Base-by-base conservation (phyloP, 257 asterid species). In the Jacaranda copaia region DNA sequence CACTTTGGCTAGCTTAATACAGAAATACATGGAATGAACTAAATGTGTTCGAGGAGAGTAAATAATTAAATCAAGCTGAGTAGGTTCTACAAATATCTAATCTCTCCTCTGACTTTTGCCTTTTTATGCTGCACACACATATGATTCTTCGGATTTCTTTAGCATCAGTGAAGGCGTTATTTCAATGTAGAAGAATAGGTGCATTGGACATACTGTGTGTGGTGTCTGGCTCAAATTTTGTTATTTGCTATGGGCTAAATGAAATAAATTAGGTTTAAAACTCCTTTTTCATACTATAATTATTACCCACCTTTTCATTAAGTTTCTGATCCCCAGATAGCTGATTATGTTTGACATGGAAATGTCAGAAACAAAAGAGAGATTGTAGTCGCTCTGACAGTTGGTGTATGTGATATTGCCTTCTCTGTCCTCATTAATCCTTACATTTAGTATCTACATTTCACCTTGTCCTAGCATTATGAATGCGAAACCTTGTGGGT, bases 361-460 rank as follows among this genome's bases (percentile, higher is more conserved):
- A n/a, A n/a, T n/a, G n/a, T n/a, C n/a, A n/a, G n/a, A n/a, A n/a
- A n/a, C n/a, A n/a, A n/a, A n/a, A n/a, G n/a, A n/a, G n/a, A n/a
- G n/a, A n/a, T n/a, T n/a, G n/a, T n/a, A n/a, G 36, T 3, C 51
- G 45, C 14, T 60, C 40, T 51, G 53, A 10, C 40, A 12, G 25
- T 42, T 43, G 13, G 52, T 19, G 8, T 49, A 57, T 61, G 42
- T 57, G 64, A 36, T 46, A 43, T 45, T 69, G 46, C 53, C 20
- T 57, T 25, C 35, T 64, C 20, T 3, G 55, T 46, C 71, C 73
- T 60, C 65, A 35, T 77, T 19, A 66, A 57, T 39, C 73, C 66
- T 64, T 77, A 53, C 25, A 40, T 39, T 62, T 72, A 19, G 62
- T 45, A 52, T 73, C 70, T 51, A 7, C n/a, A 49, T 78, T 35